Base-by-base conservation (phyloP, 2,329 filamentous ascomycete species). In the Fusarium torulosum region DNA sequence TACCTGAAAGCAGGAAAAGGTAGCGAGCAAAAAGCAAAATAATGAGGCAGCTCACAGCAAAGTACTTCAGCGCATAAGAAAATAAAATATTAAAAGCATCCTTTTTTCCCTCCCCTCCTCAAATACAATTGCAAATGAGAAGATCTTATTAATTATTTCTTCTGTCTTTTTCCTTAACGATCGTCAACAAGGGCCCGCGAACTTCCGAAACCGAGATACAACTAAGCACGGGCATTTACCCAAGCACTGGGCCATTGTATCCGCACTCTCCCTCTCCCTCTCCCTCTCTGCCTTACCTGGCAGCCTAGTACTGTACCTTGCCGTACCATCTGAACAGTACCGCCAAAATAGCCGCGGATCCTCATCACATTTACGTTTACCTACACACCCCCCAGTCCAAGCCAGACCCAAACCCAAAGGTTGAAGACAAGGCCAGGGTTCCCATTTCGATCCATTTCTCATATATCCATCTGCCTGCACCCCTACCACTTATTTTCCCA, bases 261-360 rank as follows among this genome's bases (percentile, higher is more conserved):
- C 25, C 25, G 21, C 6, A 23, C 21, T 23, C 21, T 23, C 21
- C 21, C 4, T 6, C 11, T 31, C 27, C 29, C 29, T 15, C 13
- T 14, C 29, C 7, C 35, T 37, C 35, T 37, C 35, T 37, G 35
- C 35, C 35, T 37, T 37, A n/a, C 17, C 29, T 21, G 27, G 14
- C 17, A 17, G 20, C 37, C 19, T 14, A 38, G 40, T 29, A 20
- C 37, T 20, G 40, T 29, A 20, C 37, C 25, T n/a, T 42, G 40
- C 46, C 42, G 37, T 53, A 37, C 38, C 25, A 15, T 8, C 27
- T 43, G 45, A 42, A 61, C 58, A 37, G 38, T 38, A 40, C 46
- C 52, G 59, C 56, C 58, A 69, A 66, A 69, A 67, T 69, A 69
- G 66, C 66, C 58, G 66, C 66, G 62, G 66, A 69, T 69, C 66